phyloP scores from a whole-genome alignment of 371 early-diverging fungal genomes.

The Zychaea mexicana region DNA sequence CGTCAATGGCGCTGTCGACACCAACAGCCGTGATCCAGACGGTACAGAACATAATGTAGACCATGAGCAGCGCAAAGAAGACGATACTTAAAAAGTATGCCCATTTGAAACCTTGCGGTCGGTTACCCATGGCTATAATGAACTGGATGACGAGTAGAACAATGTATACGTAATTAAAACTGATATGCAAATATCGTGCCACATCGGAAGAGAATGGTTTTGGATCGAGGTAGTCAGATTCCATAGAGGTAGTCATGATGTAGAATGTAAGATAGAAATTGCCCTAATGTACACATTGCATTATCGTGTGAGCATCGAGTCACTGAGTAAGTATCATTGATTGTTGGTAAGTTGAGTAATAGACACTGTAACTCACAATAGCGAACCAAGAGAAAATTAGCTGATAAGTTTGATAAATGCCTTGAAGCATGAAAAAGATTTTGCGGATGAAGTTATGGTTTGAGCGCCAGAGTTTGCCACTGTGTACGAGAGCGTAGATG shows the following conservation, averaged over 20 bases:
- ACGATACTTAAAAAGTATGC: conserved; percentile 60
- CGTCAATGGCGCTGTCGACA: conserved; percentile 38
- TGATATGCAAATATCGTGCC: conserved; percentile 46
- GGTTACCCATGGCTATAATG: conserved; percentile 79
- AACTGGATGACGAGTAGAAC: conserved; percentile 65
- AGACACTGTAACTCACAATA: conserved; percentile 67
- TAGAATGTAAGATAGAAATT: conserved; percentile 81
- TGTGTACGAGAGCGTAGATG: conserved; percentile 82
- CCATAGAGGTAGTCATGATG: conserved; percentile 56
- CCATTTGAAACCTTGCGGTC: conserved; percentile 80
- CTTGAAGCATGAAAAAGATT: conserved; percentile 67
- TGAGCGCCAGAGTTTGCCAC: conserved; percentile 73
- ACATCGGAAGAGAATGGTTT: conserved; percentile 55
- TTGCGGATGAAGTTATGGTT: conserved; percentile 68
- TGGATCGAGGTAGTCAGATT: conserved; percentile 14
- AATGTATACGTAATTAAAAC: conserved; percentile 65
- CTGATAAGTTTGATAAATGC: conserved; percentile 71
- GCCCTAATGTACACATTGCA: conserved; percentile 47
- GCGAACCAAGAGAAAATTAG: conserved; percentile 82
- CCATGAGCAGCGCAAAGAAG: conserved; percentile 58
- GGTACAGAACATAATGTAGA: conserved; percentile 63
- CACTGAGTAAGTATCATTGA: neutral
- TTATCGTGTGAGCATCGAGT: neutral
- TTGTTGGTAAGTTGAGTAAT: no score
- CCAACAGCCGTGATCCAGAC: conserved; percentile 54